Conservation (phyloP, 371 early-diverging fungal genomes). For the Syncephalastrum racemosum region DNA sequence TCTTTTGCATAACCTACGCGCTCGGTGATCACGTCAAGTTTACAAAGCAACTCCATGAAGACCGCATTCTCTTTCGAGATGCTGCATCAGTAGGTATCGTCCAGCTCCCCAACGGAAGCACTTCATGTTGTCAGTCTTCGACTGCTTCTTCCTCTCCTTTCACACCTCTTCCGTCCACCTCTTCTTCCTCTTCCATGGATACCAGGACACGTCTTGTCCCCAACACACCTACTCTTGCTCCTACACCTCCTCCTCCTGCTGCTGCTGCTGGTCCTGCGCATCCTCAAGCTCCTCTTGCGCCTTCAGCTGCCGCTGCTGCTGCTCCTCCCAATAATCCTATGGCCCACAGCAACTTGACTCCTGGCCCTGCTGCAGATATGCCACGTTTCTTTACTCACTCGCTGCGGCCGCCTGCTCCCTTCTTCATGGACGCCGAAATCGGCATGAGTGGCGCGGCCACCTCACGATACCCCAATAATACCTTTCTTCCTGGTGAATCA, state of each 20-base stretch:
- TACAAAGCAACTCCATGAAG: conserved; percentile 33
- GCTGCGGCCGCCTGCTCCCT: not conserved
- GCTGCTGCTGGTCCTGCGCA: too few relatives aligned
- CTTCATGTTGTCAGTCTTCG: conserved; percentile 19
- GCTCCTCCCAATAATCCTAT: not conserved
- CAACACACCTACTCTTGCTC: not conserved
- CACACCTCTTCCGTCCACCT: not conserved
- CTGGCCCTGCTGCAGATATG: too few relatives aligned
- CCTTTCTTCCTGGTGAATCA: too few relatives aligned
- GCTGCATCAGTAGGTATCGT: conserved; percentile 7
- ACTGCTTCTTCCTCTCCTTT: conserved; percentile 1
- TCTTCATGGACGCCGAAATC: not conserved
- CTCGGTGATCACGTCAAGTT: conserved; percentile 42
- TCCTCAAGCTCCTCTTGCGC: not conserved
- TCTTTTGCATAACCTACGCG: conserved; percentile 49
- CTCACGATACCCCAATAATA: not conserved
- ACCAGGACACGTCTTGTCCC: too few relatives aligned
- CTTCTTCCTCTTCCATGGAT: not conserved
- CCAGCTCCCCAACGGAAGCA: not conserved
- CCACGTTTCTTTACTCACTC: too few relatives aligned
- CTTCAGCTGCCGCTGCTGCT: not conserved
- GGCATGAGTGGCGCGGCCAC: conserved; percentile 1
- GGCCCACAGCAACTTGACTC: too few relatives aligned
- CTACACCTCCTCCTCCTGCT: not conserved
- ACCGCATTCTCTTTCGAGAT: conserved; percentile 34